phyloP scores from a whole-genome alignment of 1,284 basidiomycete species.

The Cutaneotrichosporon daszewskae region DNA sequence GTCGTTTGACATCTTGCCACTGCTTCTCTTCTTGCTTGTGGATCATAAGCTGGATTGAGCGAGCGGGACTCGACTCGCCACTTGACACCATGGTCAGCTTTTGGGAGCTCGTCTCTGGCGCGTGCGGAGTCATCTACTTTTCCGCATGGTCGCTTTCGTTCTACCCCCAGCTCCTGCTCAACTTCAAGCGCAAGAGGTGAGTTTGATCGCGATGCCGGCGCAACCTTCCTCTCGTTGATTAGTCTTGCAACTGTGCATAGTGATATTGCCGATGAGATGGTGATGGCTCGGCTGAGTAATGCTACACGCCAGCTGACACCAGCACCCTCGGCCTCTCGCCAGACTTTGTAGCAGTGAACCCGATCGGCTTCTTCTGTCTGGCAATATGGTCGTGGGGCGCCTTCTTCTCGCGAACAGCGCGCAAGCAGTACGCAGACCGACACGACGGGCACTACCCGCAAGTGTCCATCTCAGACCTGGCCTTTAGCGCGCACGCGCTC shows the following conservation, averaged over 20 bases:
- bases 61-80: too few species aligned
- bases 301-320: constrained; percentile 3
- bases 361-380: constrained; percentile 47
- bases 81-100: background rate
- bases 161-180: constrained; percentile 50
- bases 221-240: too few species aligned
- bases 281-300: too few species aligned
- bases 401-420: constrained; percentile 36
- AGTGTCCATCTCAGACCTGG: constrained; percentile 47
- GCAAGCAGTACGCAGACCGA: constrained; percentile 43
- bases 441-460: constrained; percentile 47
- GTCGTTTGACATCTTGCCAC: too few species aligned
- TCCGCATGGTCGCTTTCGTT: constrained; percentile 46
- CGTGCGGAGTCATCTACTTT: constrained; percentile 43
- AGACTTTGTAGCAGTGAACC: constrained; percentile 50
- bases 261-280: too few species aligned
- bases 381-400: constrained; percentile 45
- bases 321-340: constrained; percentile 44
- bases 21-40: too few species aligned
- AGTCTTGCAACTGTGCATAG: too few species aligned
- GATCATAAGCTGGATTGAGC: too few species aligned
- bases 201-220: background rate
- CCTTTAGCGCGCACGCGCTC: constrained; percentile 46
- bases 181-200: constrained; percentile 45
- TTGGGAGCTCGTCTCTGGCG: constrained; percentile 11